phyloP scores from a whole-genome alignment of 1,284 basidiomycete species.

The Peniophora sp. region DNA sequence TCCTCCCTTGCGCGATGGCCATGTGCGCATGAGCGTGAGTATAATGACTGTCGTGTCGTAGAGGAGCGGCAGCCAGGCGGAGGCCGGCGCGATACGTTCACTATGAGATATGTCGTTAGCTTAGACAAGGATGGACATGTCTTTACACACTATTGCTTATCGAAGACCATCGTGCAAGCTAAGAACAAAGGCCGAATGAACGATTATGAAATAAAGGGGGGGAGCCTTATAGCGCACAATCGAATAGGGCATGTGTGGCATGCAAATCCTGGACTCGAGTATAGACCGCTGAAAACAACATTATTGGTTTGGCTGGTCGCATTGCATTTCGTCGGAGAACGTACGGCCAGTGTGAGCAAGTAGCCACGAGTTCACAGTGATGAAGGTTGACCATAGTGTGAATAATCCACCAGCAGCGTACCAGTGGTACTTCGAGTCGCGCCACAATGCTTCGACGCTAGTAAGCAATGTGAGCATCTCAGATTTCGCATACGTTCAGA shows the following conservation, averaged over 20 bases:
- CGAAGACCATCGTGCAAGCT: constrained; percentile 10
- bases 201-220: no score
- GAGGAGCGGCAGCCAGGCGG: constrained; percentile 46
- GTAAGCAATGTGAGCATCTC: neutral
- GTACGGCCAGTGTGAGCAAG: constrained; percentile 33
- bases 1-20: constrained; percentile 22
- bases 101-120: neutral
- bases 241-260: no score
- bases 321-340: constrained; percentile 6
- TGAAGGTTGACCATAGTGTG: constrained; percentile 30
- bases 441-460: neutral
- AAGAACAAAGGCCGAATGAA: no score
- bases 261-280: no score
- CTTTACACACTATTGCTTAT: neutral
- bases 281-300: no score
- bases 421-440: neutral
- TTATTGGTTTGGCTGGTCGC: no score
- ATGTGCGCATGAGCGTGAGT: constrained; percentile 32
- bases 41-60: constrained; percentile 45
- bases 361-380: constrained; percentile 39
- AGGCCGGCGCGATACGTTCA: constrained; percentile 30
- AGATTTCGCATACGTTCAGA: no score
- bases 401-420: neutral
- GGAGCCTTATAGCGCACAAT: no score
- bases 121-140: neutral